Base-by-base conservation (phyloP, 129 eudicot genomes). In the Dittrichia graveolens region DNA sequence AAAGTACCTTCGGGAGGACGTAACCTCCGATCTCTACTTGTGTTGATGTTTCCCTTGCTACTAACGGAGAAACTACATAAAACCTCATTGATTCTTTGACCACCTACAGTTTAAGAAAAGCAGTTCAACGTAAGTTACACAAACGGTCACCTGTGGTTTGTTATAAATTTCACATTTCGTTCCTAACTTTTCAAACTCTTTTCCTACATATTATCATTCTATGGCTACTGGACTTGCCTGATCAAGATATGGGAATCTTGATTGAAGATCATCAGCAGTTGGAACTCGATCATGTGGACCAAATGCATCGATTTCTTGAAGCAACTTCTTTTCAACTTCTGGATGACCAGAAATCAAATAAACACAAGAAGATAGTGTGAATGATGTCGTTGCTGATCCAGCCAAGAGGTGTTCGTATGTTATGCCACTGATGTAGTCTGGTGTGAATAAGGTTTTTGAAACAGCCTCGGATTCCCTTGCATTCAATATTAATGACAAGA, bases 371-470 rank as follows among this genome's bases (percentile, higher is more conserved):
- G 97, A 95, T 8, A 90, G 64, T 7, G 99, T 95, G 63, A 95
- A 95, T 0, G 99, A 80, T 5, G 99, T 95, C 0, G 99, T 90
- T 10, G 97, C 91, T 42, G 99, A 90, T 46, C 99, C 99, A 62
- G 97, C 99, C 54, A 95, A 75, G 9, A 95, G 83, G 41, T 95
- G 99, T 75, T 95, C 99, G 55, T 95, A 95, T 34, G 99, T 78
- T 0, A 95, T 84, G 38, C 96, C 90, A 78, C 91, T 90, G 4
- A 95, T 53, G 53, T 95, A 90, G 57, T 90, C 99, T 0, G 88
- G 71, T 0, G 96, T 84, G 84, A 95, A 95, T 45, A 88, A 62
- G 40, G 79, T 82, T 70, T 64, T 81, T 2, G 96, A 67, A 66
- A 56, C 75, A 5, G 71, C 65, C 57, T 85, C 91, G 4, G 91